Percentiles rank a stretch among this genome's conserved stretches.
phyloP scores from a whole-genome alignment of 2,329 filamentous ascomycete genomes.

The Colletotrichum sp. region DNA sequence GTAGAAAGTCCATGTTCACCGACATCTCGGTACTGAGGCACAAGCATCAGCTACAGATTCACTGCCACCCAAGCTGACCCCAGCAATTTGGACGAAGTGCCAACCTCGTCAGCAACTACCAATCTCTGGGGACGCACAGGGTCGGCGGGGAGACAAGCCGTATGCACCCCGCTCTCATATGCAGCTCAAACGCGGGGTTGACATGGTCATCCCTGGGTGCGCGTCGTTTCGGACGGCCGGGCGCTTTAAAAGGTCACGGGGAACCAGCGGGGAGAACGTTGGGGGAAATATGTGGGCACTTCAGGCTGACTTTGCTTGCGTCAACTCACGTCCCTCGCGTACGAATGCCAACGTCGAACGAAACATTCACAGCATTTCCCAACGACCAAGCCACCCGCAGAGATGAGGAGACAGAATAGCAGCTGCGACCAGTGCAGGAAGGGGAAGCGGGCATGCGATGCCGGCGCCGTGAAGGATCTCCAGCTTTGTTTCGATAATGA shows the following conservation, averaged over 20 bases:
- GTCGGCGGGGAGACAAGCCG: background rate
- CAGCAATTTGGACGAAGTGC: background rate
- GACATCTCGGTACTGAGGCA: background rate
- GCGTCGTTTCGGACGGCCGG: conserved; percentile 2
- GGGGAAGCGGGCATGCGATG: conserved; percentile 27
- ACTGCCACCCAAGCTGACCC: background rate
- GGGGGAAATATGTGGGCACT: background rate
- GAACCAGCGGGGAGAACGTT: background rate
- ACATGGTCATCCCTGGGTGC: background rate
- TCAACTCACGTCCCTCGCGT: background rate
- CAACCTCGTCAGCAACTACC: background rate
- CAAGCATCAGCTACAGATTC: background rate
- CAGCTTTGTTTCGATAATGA: background rate
- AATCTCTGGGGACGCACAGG: background rate
- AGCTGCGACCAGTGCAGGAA: conserved; percentile 29
- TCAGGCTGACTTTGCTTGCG: background rate
- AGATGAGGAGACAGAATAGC: conserved; percentile 23
- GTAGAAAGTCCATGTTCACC: background rate
- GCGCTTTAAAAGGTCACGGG: background rate
- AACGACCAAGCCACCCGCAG: background rate
- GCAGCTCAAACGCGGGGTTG: background rate
- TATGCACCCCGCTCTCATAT: background rate
- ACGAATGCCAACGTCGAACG: background rate
- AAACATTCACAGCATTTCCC: background rate
- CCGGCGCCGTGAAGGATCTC: conserved; percentile 5